phyloP scores from a whole-genome alignment of 371 early-diverging fungal genomes.

The Blakeslea trispora region DNA sequence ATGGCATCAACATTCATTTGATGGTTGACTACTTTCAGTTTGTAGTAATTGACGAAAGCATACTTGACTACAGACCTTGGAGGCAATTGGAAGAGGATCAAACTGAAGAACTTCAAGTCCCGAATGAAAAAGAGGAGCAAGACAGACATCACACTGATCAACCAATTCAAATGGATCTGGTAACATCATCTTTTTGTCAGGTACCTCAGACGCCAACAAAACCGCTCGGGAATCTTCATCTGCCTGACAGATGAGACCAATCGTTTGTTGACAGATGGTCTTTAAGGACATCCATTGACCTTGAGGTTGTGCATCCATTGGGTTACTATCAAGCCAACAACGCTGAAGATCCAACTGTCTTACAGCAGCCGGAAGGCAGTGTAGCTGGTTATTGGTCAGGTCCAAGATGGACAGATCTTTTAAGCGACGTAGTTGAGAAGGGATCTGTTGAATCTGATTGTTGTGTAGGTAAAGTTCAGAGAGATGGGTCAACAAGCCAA shows the following conservation, averaged over 20 bases:
- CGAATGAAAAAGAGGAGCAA: neutral
- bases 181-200: neutral
- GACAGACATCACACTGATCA: constrained; percentile 2
- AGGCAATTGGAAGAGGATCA: too few species aligned
- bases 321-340: constrained; percentile 49
- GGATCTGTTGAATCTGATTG: constrained; percentile 85
- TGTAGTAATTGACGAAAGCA: too few species aligned
- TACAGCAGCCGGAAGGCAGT: constrained; percentile 49
- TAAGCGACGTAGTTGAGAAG: constrained; percentile 69
- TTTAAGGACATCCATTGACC: constrained; percentile 9
- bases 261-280: constrained; percentile 20
- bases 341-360: constrained; percentile 18
- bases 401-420: constrained; percentile 52
- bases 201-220: neutral
- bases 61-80: too few species aligned
- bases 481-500: constrained; percentile 80
- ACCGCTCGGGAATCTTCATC: constrained; percentile 13
- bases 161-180: constrained; percentile 1
- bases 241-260: constrained; percentile 11
- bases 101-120: neutral
- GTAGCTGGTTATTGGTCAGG: constrained; percentile 57
- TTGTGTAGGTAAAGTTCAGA: constrained; percentile 90
- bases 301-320: constrained; percentile 22
- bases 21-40: too few species aligned
- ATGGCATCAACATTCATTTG: too few species aligned